Conservation (phyloP, 495 filamentous ascomycete genomes). For the Melanomma pulvis-pyrius region DNA sequence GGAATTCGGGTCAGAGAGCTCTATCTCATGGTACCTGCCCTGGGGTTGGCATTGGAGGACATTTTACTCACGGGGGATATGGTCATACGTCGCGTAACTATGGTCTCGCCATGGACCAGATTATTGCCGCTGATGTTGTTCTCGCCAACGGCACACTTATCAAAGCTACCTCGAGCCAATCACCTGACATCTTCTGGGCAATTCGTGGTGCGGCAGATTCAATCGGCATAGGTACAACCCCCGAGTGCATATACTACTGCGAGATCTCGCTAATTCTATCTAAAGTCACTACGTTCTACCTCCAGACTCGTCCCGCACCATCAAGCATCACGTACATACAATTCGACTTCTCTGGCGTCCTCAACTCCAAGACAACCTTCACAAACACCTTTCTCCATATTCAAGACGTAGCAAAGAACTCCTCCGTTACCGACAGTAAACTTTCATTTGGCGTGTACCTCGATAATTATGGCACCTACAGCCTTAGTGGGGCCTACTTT, state of each 20-base stretch:
- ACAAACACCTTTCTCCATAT: constrained; percentile 25
- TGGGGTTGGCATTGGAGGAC: constrained; percentile 70
- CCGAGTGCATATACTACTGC: neutral
- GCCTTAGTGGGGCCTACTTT: constrained; percentile 18
- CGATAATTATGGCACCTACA: constrained; percentile 12
- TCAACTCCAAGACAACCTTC: constrained; percentile 13
- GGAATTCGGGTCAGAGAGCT: constrained; percentile 60
- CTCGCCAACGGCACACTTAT: constrained; percentile 59
- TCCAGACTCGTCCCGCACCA: constrained; percentile 63
- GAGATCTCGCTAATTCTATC: neutral
- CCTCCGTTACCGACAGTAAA: constrained; percentile 18
- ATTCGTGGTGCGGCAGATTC: constrained; percentile 62
- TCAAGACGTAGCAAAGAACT: constrained; percentile 24
- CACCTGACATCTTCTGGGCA: constrained; percentile 53
- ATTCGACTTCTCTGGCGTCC: constrained; percentile 9
- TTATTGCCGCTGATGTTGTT: constrained; percentile 64
- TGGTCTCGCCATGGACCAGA: constrained; percentile 66
- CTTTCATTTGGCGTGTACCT: constrained; percentile 19
- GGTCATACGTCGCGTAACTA: constrained; percentile 64
- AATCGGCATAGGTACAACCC: constrained; percentile 56
- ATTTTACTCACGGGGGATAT: constrained; percentile 70
- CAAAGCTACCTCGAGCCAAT: neutral
- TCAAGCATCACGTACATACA: constrained; percentile 51
- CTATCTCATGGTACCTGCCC: constrained; percentile 66
- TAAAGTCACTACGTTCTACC: constrained; percentile 60